Conservation (phyloP, 2,329 filamentous ascomycete genomes). For the Apiospora phragmitis region DNA sequence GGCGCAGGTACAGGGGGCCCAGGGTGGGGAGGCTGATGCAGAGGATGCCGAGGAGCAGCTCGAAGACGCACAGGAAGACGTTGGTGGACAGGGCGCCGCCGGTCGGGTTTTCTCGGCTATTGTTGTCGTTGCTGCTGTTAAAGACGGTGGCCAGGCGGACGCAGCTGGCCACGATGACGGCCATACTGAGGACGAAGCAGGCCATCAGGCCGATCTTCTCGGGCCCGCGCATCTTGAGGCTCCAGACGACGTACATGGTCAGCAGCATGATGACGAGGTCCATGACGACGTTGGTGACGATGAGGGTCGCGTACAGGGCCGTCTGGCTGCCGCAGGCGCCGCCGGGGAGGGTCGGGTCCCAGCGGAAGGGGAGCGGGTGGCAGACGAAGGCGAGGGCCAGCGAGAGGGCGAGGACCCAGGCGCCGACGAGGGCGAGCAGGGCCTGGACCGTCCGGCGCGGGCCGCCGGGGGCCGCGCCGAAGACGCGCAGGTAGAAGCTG, state of each 20-base stretch:
- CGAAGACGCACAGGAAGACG: slow-evolving; percentile 12
- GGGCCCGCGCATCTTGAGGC: slow-evolving; percentile 30
- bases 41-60: slow-evolving; percentile 7
- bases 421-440: slow-evolving; percentile 16
- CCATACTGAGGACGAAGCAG: slow-evolving; percentile 23
- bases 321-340: slow-evolving; percentile 24
- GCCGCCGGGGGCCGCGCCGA: slow-evolving; percentile 11
- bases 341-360: slow-evolving; percentile 17
- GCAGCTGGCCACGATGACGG: slow-evolving; percentile 1
- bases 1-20: slow-evolving; percentile 5
- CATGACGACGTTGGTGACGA: slow-evolving; percentile 34
- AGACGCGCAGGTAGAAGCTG: slow-evolving; percentile 23
- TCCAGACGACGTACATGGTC: slow-evolving; percentile 36
- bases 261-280: slow-evolving; percentile 37
- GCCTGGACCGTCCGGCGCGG: slow-evolving; percentile 16
- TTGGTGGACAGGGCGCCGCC: slow-evolving; percentile 5
- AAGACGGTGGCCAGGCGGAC: slow-evolving; percentile 12
- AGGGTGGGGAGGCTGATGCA: slow-evolving; percentile 12
- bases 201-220: slow-evolving; percentile 28
- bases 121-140: not conserved
- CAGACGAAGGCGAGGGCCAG: slow-evolving; percentile 25
- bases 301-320: slow-evolving; percentile 22
- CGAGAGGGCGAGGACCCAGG: slow-evolving; percentile 21
- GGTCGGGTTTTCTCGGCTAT: not conserved
- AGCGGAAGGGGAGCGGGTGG: slow-evolving; percentile 22